Base-by-base conservation (phyloP, 2,329 filamentous ascomycete species). In the Ophiocordyceps sinensis region DNA sequence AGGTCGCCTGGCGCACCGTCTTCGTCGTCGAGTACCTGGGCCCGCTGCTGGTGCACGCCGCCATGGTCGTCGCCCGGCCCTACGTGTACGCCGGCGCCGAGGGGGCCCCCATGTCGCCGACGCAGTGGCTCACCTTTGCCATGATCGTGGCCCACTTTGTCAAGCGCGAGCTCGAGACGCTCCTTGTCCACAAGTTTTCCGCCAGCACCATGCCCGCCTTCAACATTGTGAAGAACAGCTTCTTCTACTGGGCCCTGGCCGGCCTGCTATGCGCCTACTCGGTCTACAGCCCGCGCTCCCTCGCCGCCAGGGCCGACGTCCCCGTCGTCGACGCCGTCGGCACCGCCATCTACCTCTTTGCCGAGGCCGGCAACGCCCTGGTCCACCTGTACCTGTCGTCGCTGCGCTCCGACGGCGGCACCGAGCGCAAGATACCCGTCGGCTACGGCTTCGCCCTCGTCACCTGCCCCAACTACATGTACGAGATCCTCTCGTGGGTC, bases 391-490 rank as follows among this genome's bases (percentile, higher is more conserved):
- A 85, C 41, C 73, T 98, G 21, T 78, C 82, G 26, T 73, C 75
- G 45, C 73, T 98, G 47, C 80, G 91, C 39, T 80, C 78, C 43
- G 70, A 76, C 0, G 88, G 88, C 42, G 83, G 82, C 49, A 89
- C 83, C 1, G 86, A 93, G 59, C 76, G 89, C 44, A 87, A 86
- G 51, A 93, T 98, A 47, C 91, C 91, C 1, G 69, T 69, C 43
- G 91, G 91, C 23, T 77, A 89, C 44, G 85, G 88, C 28, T 96
- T 95, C 62, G 70, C 68, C 48, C 64, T 85, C 30, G 89, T 98
- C 40, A 98, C 91, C 12, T 94, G 88, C 66, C 91, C 91, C 35
- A 98, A 98, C 67, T 98, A 98, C 68, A 77, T 94, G 68, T 96
- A 93, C 52, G 91, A 98, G 65, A 71, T 84, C 7, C 60, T 94